Percentiles rank a stretch among this genome's conserved stretches.
phyloP scores from a whole-genome alignment of 2,329 filamentous ascomycete genomes.

The Arachnomyces sp. region DNA sequence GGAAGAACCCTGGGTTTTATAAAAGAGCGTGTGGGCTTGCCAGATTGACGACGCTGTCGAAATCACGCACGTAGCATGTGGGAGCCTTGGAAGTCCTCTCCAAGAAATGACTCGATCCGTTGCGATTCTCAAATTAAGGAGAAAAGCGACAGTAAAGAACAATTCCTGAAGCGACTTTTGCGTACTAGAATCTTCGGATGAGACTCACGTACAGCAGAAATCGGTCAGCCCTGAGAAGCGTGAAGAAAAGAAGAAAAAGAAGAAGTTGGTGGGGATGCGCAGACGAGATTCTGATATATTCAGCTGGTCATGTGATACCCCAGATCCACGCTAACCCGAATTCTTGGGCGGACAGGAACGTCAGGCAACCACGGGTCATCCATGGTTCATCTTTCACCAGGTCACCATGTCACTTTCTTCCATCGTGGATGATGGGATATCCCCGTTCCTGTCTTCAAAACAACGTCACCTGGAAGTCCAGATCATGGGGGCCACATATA shows the following conservation, averaged over 20 bases:
- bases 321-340: too few species aligned
- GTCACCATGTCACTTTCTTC: too few species aligned
- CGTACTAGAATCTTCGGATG: conserved; percentile 38
- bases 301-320: too few species aligned
- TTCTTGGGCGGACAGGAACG: too few species aligned
- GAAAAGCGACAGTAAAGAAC: conserved; percentile 21
- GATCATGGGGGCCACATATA: too few species aligned
- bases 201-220: conserved; percentile 22
- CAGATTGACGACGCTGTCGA: conserved; percentile 33
- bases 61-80: conserved; percentile 47
- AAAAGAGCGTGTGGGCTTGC: conserved; percentile 34
- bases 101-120: conserved; percentile 24
- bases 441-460: too few species aligned
- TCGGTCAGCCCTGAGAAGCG: conserved; percentile 37
- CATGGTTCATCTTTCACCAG: too few species aligned
- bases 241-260: conserved; percentile 39
- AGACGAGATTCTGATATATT: too few species aligned
- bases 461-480: too few species aligned
- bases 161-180: conserved; percentile 28
- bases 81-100: conserved; percentile 48
- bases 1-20: conserved; percentile 31
- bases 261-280: conserved; percentile 29
- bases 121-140: conserved; percentile 22
- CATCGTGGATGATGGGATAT: too few species aligned
- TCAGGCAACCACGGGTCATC: too few species aligned